phyloP scores from a whole-genome alignment of 345 rosid species.

The Pugionium cornutum region DNA sequence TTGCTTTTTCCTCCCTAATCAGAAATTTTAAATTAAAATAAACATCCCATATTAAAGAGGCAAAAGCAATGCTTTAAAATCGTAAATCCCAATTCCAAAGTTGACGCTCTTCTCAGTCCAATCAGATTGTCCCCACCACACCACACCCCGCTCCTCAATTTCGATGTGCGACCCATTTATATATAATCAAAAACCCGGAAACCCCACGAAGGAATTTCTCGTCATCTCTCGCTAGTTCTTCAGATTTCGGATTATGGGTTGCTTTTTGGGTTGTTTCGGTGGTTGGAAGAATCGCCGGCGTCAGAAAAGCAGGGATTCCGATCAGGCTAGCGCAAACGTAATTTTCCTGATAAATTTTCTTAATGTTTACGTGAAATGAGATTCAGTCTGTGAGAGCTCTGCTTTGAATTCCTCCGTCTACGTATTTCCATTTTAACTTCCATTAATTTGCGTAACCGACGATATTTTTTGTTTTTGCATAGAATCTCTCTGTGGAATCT shows the following conservation, averaged over 20 bases:
- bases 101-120: constrained; percentile 39
- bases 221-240: constrained; percentile 21
- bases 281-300: constrained; percentile 63
- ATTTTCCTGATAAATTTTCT: constrained; percentile 1
- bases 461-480: constrained; percentile 7
- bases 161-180: constrained; percentile 41
- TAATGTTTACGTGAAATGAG: no score
- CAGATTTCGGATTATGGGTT: constrained; percentile 54
- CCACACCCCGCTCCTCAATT: constrained; percentile 20
- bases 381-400: neutral
- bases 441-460: constrained; percentile 1
- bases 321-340: constrained; percentile 55
- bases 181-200: constrained; percentile 6
- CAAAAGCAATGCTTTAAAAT: constrained; percentile 19
- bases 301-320: constrained; percentile 48
- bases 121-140: constrained; percentile 37
- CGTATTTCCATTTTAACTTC: neutral
- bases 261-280: constrained; percentile 87
- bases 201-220: constrained; percentile 3
- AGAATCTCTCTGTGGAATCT: constrained; percentile 34
- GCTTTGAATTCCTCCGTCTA: neutral
- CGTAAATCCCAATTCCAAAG: constrained; percentile 35
- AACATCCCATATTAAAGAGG: neutral
- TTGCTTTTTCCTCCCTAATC: constrained; percentile 32
- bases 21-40: neutral